phyloP scores from a whole-genome alignment of 106 monocot species.

The Amphibolis antarctica region DNA sequence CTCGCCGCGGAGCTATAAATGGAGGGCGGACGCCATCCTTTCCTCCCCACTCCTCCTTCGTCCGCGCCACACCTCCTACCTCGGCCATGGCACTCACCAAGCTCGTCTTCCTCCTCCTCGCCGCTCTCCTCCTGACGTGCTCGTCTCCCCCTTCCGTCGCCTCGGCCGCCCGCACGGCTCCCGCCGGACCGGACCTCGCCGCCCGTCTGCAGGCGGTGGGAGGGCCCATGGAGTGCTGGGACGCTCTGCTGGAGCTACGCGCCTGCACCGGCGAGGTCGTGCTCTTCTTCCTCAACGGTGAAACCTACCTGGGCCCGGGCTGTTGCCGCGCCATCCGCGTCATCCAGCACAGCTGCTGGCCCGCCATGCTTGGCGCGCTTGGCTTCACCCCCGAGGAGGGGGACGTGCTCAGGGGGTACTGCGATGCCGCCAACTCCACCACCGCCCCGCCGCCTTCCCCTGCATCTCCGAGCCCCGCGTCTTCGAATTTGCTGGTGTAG shows the following conservation, averaged over 20 bases:
- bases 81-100: too few relatives aligned
- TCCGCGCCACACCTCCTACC: too few relatives aligned
- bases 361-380: slow-evolving; percentile 47
- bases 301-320: slow-evolving; percentile 51
- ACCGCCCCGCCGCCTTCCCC: background rate
- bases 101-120: too few relatives aligned
- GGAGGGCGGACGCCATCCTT: too few relatives aligned
- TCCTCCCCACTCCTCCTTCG: too few relatives aligned
- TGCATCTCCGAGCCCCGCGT: too few relatives aligned
- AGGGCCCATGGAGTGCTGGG: slow-evolving; percentile 42
- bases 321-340: slow-evolving; percentile 54
- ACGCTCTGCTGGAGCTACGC: slow-evolving; percentile 41
- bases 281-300: slow-evolving; percentile 88
- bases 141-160: too few relatives aligned
- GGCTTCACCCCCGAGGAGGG: slow-evolving; percentile 70
- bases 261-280: slow-evolving; percentile 70
- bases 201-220: slow-evolving; percentile 28
- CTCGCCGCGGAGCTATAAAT: too few relatives aligned
- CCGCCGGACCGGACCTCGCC: background rate
- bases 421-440: slow-evolving; percentile 20
- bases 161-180: too few relatives aligned
- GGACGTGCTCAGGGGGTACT: slow-evolving; percentile 44
- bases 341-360: slow-evolving; percentile 62
- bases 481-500: too few relatives aligned
- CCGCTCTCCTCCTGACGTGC: too few relatives aligned